Base-by-base conservation (phyloP, 495 filamentous ascomycete genomes). In the Penicillium bialowiezense region DNA sequence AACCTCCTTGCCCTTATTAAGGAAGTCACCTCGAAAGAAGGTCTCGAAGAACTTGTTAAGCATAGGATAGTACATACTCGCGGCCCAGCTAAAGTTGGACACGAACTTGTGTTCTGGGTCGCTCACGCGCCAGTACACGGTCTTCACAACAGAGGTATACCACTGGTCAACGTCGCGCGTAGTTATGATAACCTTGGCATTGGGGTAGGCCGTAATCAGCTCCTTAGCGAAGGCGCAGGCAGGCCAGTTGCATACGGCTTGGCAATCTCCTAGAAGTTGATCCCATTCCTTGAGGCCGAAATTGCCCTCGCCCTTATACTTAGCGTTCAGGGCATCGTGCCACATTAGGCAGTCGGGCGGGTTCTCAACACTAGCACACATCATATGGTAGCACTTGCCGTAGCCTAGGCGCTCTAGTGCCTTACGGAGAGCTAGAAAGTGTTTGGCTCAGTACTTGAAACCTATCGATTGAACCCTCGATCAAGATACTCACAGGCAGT, bases 231-330 rank as follows among this genome's bases (percentile, higher is more conserved):
- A 87, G 26, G 80, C 79, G 41, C 77, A 80, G 34, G 81, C 81
- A 8, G 84, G 83, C 76, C 78, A 80, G 70, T 88, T 83, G 60
- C 77, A 83, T 17, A 86, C 78, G 35, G 82, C 82, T 70, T 83
- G 78, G 58, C 79, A 83, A 57, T 83, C 74, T 41, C 84, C 84
- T 31, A 87, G 67, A 10, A 87, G 73, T 67, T 81, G 75, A 60
- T 87, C 84, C 79, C 80, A 86, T 62, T 87, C 80, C 60, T 80
- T 77, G 20, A 77, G 74, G 45, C 75, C 78, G 62, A 84, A 86
- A 44, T 78, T 71, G 35, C 81, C 81, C 12, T 76, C 64, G 10
- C 79, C 78, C 43, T 82, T 71, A 62, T 80, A 87, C 55, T 86
- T 86, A 48, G 82, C 82, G 15, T 68, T 67, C n/a, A 86, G 69